Evolutionary conservation across 192 early-diverging fungal species (phyloP).

Genomic region (Coemansia sp.): DNA sequence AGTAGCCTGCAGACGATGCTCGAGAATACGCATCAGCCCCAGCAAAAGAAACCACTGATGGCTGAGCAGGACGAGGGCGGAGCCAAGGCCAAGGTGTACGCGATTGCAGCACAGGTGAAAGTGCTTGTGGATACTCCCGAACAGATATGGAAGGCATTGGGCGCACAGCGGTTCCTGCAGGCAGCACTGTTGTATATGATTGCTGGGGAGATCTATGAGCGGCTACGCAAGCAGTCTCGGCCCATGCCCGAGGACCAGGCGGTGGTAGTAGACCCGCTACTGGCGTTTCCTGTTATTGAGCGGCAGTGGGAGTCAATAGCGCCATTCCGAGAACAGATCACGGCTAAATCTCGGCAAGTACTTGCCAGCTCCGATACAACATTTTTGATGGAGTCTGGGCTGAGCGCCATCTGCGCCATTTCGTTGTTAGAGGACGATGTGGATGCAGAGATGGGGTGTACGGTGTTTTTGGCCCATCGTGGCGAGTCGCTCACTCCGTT

Average conservation of each 20-base stretch:
- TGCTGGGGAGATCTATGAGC: slow-evolving; percentile 29
- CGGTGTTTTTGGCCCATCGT: slow-evolving; percentile 37
- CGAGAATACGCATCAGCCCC: not conserved
- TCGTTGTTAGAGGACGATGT: slow-evolving; percentile 31
- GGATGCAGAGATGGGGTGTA: slow-evolving; percentile 36
- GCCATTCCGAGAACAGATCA: slow-evolving; percentile 38
- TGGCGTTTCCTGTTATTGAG: slow-evolving; percentile 45
- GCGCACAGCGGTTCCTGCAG: slow-evolving; percentile 26
- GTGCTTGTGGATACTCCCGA: slow-evolving; percentile 48
- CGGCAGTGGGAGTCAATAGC: slow-evolving; percentile 36
- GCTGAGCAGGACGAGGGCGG: not conserved
- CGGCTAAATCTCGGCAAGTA: slow-evolving; percentile 11
- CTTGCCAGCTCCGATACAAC: slow-evolving; percentile 7
- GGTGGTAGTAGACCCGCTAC: slow-evolving; percentile 16
- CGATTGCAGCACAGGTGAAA: slow-evolving; percentile 46
- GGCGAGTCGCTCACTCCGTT: slow-evolving; percentile 20
- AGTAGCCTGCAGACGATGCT: slow-evolving; percentile 16
- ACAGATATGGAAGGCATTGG: slow-evolving; percentile 45
- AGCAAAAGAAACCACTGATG: not conserved
- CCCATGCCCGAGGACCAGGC: not conserved
- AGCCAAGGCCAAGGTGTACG: slow-evolving; percentile 15
- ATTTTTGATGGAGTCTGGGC: not conserved
- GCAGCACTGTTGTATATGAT: slow-evolving; percentile 44
- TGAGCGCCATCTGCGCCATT: slow-evolving; percentile 35
- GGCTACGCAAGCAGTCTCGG: slow-evolving; percentile 15